Evolutionary conservation across 805 yeast species (phyloP), one percentile per base, ranked within the genome.

Genomic region (Ogataea paradorogensis): DNA sequence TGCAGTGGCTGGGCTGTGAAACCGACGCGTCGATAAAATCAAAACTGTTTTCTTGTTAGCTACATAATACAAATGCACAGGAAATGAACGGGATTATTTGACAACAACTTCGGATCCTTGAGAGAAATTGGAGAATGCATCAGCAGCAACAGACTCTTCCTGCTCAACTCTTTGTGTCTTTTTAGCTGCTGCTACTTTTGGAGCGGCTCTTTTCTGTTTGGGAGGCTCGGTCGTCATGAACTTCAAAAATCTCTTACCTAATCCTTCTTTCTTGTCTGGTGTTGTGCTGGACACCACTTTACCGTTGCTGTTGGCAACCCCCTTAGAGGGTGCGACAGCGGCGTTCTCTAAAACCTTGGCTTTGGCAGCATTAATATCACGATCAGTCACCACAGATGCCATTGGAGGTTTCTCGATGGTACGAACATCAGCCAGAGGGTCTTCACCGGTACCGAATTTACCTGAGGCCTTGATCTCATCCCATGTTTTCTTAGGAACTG

Each of bases 71-170:
- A 31, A 40, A 30, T 33, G 38, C 38, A 37, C 36, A 37, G 35
- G 40, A 42, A 30, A 38, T 35, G 33, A 42, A 30, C 38, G 18
- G 28, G 25, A 9, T 27, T 32, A 38, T 38, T 30, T 38, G n/a
- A 35, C 48, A 9, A 40, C 46, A 13, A 57, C 39, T 11, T 50
- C 61, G 5, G 74, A 70, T 20, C 74, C 74, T 52, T 70, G 74
- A n/a, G 70, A 65, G 50, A 70, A 70, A 3, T 70, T 71, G 18
- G 70, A 59, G 45, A 70, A 70, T 2, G 72, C 51, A n/a, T 32
- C 45, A 8, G 34, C 38, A 9, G 34, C 38, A 4, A 30, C 51
- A 13, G 21, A 47, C 20, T 35, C 47, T 3, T 27, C 49, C 10
- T 46, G 33, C 23, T 29, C 38, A 15, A 28, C 30, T 27, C 24